Base-by-base conservation (phyloP, 345 rosid species). In the Rhizophora mangle region DNA sequence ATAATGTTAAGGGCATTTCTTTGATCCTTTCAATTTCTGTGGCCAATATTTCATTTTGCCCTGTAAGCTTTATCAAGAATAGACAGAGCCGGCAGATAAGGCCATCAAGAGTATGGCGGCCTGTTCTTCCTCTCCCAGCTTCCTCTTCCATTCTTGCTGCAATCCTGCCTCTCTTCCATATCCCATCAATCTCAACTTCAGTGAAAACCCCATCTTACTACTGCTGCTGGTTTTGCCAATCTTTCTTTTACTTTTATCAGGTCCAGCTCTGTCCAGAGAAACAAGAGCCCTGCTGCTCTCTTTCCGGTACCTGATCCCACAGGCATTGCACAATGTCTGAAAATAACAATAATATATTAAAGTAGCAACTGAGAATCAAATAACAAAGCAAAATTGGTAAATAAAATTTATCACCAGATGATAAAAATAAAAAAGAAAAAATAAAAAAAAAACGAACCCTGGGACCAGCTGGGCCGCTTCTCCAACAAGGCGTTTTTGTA, bases 281-380 rank as follows among this genome's bases (percentile, higher is more conserved):
- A 80, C 49, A 57, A 74, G 37, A 20, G 75, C 86, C 60, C 83
- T 86, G 55, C 83, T 86, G 55, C 73, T 86, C 83, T 74, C 83
- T 81, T 93, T 93, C 68, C 97, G 86, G 68, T 86, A 76, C 69
- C 90, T 89, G 77, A 93, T 93, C 80, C 97, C 98, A 70, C 98
- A 90, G 7, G 98, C 98, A 79, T 93, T 90, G 56, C 98, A 93
- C 68, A 90, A 78, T 2, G 97, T 86, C 98, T 93, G 81, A 70
- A 82, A 18, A 8, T 59, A 65, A 62, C 47, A 34, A 18, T 2
- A 4, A 43, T 15, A 43, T 0, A 43, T 43, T 43, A 56, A 56
- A 22, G 30, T 24, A 24, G 18, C 26, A 5, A 31, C 6, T 1
- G 18, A 56, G 60, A 16, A 56, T 56, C 60, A 56, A 16, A 56